Base-by-base conservation (phyloP, 83 land plant species). In the Picea mariana region DNA sequence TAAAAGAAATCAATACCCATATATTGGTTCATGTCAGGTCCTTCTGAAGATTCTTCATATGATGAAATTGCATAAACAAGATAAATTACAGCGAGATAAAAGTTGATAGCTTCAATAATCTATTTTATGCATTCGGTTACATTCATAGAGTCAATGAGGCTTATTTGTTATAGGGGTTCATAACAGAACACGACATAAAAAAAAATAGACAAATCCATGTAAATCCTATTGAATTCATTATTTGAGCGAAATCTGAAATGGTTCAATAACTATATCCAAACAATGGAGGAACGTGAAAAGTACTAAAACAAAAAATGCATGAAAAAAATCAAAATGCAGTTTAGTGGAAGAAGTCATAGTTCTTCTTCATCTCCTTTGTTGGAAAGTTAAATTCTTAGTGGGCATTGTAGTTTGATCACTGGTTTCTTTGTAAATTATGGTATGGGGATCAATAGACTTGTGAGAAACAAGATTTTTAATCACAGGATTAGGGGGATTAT, bases 1-100 rank as follows among this genome's bases (percentile, higher is more conserved):
- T 23, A 23, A 77, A 77, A 52, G 38, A 77, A 38, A 26, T 49
- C 62, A 77, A n/a, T 77, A 55, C 79, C 79, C 60, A 58, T 58
- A 77, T 55, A 58, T 27, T 77, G 79, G 8, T 58, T 58, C 34
- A 58, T 77, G 59, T 58, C 34, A 24, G 27, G 79, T 24, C 52
- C 79, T 24, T 24, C 79, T 6, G 38, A 24, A 6, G 1, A 12
- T 23, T 21, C 79, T 58, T 26, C 11, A 58, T 13, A 77, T 49
- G 60, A 1, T 52, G 78, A 26, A 47, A 76, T 20, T 52, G 23
- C 24, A 71, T 9, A 5, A 31, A 20, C 21, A 20, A 71, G 52
- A 71, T 23, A 26, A 52, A 55, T 77, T 77, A 21, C 1, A 55
- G 49, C 16, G 24, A 58, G 24, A 38, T 55, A 47, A 9, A 23